These are phyloP conservation scores for Lactarius akahatsu DNA, from an alignment of 768 basidiomycete species.

Conservation along the genomic window DNA sequence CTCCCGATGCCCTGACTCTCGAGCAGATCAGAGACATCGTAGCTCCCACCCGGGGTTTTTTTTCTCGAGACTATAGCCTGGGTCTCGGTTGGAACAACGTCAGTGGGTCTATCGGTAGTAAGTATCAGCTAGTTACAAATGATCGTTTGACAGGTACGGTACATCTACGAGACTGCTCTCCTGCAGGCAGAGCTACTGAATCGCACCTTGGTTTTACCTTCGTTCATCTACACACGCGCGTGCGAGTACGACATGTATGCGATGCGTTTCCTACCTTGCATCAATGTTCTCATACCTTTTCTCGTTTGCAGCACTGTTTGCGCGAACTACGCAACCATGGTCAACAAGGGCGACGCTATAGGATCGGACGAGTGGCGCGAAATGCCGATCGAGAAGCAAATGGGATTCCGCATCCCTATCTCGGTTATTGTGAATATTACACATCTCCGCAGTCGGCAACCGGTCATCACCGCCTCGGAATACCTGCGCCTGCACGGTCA, in stretches of 20 bases:
- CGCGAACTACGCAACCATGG: constrained; percentile 43
- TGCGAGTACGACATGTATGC: constrained; percentile 44
- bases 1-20: too few relatives aligned
- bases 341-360: constrained; percentile 46
- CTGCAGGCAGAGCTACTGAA: too few relatives aligned
- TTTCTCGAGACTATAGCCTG: too few relatives aligned
- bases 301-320: constrained; percentile 36
- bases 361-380: constrained; percentile 44
- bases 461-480: constrained; percentile 45
- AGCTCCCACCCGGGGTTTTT: too few relatives aligned
- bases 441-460: constrained; percentile 39
- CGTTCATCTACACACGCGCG: constrained; percentile 46
- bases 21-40: too few relatives aligned
- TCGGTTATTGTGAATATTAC: constrained; percentile 44
- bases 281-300: neutral
- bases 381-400: constrained; percentile 39
- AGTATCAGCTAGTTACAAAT: too few relatives aligned
- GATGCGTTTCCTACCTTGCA: constrained; percentile 16
- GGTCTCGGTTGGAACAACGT: too few relatives aligned
- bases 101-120: too few relatives aligned
- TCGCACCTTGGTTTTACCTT: constrained; percentile 45
- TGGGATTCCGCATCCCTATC: constrained; percentile 40
- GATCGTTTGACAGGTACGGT: too few relatives aligned
- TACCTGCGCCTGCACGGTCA: constrained; percentile 44
- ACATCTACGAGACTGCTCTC: too few relatives aligned